A percentile compares a stretch with the other conserved stretches of the same genome.
Evolutionary conservation across 352 stramenopile genomes (phyloP).

Genomic region (Phytophthora pini): DNA sequence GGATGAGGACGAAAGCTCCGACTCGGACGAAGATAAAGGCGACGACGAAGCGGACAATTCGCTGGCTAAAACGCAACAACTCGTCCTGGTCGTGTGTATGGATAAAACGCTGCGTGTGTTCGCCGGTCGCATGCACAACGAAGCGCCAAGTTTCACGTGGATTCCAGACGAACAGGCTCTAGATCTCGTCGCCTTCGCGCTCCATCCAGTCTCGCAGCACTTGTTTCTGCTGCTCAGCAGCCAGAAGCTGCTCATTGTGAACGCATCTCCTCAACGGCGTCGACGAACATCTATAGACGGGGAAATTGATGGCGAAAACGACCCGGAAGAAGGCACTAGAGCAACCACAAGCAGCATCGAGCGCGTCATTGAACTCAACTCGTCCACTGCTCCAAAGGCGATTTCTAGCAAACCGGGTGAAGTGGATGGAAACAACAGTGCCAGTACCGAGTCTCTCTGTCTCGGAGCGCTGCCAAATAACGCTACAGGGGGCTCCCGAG

Average conservation of each 20-base stretch:
- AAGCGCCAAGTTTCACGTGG: conserved; percentile 72
- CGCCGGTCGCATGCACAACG: conserved; percentile 48
- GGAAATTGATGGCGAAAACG: conserved; percentile 3
- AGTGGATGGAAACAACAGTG: conserved; percentile 2
- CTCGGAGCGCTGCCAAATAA: conserved; percentile 1
- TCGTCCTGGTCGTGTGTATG: conserved; percentile 63
- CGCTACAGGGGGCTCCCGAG: conserved; percentile 1
- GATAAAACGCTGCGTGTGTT: conserved; percentile 79
- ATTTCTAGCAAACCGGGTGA: conserved; percentile 1
- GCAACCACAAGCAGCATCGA: conserved; percentile 32
- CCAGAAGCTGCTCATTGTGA: conserved; percentile 59
- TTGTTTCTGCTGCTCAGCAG: conserved; percentile 70
- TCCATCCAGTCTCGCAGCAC: conserved; percentile 54
- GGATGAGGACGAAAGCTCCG: conserved; percentile 16
- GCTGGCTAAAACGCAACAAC: conserved; percentile 31
- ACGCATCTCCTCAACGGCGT: conserved; percentile 30
- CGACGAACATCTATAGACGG: conserved; percentile 4
- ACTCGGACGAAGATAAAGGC: conserved; percentile 21
- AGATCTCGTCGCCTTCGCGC: conserved; percentile 65
- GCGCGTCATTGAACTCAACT: conserved; percentile 46
- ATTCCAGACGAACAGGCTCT: conserved; percentile 70
- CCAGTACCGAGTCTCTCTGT: conserved; percentile 1
- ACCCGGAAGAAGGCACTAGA: conserved; percentile 20
- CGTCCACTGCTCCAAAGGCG: not conserved
- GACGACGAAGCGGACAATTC: conserved; percentile 3